These are phyloP conservation scores for Cercospora sp. DNA, from an alignment of 2,329 filamentous ascomycete genomes.

Conservation along the genomic window DNA sequence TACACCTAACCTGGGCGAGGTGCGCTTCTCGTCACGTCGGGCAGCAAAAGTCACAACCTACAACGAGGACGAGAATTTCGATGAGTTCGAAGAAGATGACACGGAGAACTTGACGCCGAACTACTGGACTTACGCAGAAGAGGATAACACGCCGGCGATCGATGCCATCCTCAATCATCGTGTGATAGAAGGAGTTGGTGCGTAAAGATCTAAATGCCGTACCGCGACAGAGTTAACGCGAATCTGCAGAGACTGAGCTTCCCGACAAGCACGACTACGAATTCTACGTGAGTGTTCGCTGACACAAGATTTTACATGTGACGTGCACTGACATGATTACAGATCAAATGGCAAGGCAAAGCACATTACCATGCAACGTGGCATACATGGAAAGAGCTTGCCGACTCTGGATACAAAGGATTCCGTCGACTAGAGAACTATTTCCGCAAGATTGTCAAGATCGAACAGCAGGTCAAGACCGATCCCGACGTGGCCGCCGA, in stretches of 20 bases:
- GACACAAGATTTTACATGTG: constrained; percentile 1
- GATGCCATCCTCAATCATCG: constrained; percentile 89
- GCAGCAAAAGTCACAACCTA: constrained; percentile 73
- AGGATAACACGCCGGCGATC: constrained; percentile 81
- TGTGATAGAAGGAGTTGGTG: constrained; percentile 63
- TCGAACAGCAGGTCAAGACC: constrained; percentile 73
- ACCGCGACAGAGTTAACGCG: not conserved
- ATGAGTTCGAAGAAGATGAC: constrained; percentile 61
- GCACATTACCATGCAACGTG: constrained; percentile 95
- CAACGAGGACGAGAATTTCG: constrained; percentile 65
- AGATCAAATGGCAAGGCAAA: constrained; percentile 96
- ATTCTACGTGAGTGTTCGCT: constrained; percentile 56
- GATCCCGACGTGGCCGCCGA: constrained; percentile 76
- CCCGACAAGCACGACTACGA: constrained; percentile 77
- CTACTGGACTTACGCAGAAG: constrained; percentile 68
- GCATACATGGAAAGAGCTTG: constrained; percentile 76
- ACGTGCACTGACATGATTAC: constrained; percentile 41
- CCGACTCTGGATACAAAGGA: constrained; percentile 67
- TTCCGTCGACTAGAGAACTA: constrained; percentile 93
- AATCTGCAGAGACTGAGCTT: constrained; percentile 35
- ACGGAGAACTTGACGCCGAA: constrained; percentile 67
- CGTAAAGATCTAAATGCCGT: constrained; percentile 9
- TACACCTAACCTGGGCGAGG: constrained; percentile 69
- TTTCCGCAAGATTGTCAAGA: constrained; percentile 76
- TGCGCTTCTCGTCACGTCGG: constrained; percentile 87